Percentiles rank a stretch among this genome's conserved stretches.
Conservation (phyloP, 2,329 filamentous ascomycete species). For the Dactylellina drechsleri region DNA sequence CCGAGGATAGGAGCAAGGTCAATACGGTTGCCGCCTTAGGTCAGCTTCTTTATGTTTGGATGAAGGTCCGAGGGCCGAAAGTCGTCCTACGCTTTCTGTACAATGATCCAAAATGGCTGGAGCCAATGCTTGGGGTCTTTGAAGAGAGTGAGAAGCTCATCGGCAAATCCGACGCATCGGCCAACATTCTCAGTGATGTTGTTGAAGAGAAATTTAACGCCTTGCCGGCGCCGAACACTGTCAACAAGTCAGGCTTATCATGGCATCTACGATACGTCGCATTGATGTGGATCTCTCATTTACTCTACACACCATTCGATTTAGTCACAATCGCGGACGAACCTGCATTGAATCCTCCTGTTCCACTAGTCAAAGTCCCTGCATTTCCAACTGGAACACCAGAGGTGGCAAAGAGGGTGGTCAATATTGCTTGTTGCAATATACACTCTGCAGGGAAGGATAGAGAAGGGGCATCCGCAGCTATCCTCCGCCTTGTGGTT, state of each 20-base stretch:
- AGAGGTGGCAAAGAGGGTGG: slow-evolving; percentile 35
- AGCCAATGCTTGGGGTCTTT: slow-evolving; percentile 79
- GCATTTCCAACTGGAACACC: slow-evolving; percentile 23
- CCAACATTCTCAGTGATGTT: slow-evolving; percentile 46
- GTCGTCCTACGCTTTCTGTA: slow-evolving; percentile 90
- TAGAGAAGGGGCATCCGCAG: slow-evolving; percentile 82
- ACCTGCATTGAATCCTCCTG: slow-evolving; percentile 57
- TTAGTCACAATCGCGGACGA: slow-evolving; percentile 78
- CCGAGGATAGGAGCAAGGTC: slow-evolving; percentile 30
- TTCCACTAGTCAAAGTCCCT: slow-evolving; percentile 19
- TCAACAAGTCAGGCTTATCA: slow-evolving; percentile 58
- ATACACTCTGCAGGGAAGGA: slow-evolving; percentile 84
- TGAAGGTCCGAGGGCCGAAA: slow-evolving; percentile 93
- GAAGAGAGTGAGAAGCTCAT: slow-evolving; percentile 66
- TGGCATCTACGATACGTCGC: slow-evolving; percentile 93
- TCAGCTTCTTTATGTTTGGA: slow-evolving; percentile 84
- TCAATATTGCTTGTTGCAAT: slow-evolving; percentile 63
- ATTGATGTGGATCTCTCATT: slow-evolving; percentile 85
- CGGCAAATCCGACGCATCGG: slow-evolving; percentile 54
- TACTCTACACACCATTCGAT: slow-evolving; percentile 88
- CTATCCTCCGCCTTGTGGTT: slow-evolving; percentile 83
- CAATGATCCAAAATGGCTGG: slow-evolving; percentile 86
- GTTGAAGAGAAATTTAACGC: slow-evolving; percentile 57
- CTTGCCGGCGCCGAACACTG: slow-evolving; percentile 60
- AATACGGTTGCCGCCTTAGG: slow-evolving; percentile 72